Evolutionary conservation across 345 rosid genomes (phyloP).

Genomic region (Pistacia integerrima): DNA sequence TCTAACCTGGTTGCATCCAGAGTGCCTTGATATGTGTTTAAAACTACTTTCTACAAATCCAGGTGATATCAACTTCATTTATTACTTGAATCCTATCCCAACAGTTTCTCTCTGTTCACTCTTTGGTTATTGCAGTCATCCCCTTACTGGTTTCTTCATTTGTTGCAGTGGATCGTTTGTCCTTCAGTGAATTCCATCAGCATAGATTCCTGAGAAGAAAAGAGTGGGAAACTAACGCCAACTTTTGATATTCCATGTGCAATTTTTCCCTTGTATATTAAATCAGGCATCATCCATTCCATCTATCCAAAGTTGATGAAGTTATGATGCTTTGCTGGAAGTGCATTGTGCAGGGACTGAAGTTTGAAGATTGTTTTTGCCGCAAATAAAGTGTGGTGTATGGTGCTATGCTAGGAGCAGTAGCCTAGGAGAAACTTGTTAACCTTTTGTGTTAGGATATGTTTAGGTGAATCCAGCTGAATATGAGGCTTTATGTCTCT

Average conservation of each 20-base stretch:
- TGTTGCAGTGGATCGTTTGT: constrained; percentile 23
- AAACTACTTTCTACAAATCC: constrained; percentile 62
- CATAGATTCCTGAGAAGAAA: constrained; percentile 36
- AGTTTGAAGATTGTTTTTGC: too few relatives aligned
- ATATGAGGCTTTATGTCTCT: too few relatives aligned
- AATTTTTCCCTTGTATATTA: too few relatives aligned
- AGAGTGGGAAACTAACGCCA: not conserved
- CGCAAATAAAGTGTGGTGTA: too few relatives aligned
- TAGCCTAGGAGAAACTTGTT: too few relatives aligned
- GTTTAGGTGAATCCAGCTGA: too few relatives aligned
- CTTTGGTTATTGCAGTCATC: not conserved
- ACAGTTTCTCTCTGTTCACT: not conserved
- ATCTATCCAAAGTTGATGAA: too few relatives aligned
- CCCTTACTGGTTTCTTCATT: not conserved
- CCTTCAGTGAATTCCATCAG: constrained; percentile 28
- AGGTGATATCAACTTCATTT: constrained; percentile 35
- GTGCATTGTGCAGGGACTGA: too few relatives aligned
- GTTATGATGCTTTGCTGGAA: too few relatives aligned
- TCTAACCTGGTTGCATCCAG: constrained; percentile 48
- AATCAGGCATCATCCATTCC: too few relatives aligned
- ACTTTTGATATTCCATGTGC: not conserved
- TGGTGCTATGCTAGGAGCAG: too few relatives aligned
- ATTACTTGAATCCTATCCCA: not conserved
- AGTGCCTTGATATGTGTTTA: constrained; percentile 62
- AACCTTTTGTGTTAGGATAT: too few relatives aligned